Percentiles rank a stretch among this genome's conserved stretches.
phyloP scores from a whole-genome alignment of 371 early-diverging fungal species.

The Nematocida ausubeli region DNA sequence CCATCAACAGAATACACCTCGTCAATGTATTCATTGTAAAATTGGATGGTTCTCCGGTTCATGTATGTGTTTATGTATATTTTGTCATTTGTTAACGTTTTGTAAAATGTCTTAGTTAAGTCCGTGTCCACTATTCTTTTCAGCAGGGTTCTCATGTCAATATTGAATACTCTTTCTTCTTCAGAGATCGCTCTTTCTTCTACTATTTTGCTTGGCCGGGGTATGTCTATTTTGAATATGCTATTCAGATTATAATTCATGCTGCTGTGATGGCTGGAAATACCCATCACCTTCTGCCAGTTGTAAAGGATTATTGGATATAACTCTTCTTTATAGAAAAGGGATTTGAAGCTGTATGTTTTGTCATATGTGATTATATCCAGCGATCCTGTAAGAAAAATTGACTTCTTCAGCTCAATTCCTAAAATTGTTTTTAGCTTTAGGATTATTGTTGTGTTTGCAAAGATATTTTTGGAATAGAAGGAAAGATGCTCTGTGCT shows the following conservation, averaged over 20 bases:
- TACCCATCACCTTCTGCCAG: conserved; percentile 32
- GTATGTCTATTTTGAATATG: conserved; percentile 47
- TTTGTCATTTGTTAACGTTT: conserved; percentile 19
- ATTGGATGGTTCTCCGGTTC: conserved; percentile 53
- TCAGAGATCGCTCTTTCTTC: conserved; percentile 29
- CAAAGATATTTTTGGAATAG: conserved; percentile 47
- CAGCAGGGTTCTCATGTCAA: conserved; percentile 16
- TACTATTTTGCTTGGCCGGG: conserved; percentile 29
- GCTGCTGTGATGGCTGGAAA: not conserved
- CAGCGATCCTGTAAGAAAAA: conserved; percentile 48
- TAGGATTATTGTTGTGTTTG: conserved; percentile 27
- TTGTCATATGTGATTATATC: conserved; percentile 52
- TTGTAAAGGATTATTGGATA: conserved; percentile 21
- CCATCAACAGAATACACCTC: conserved; percentile 22
- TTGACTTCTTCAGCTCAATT: conserved; percentile 33
- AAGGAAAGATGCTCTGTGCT: conserved; percentile 51
- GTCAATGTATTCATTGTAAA: conserved; percentile 50
- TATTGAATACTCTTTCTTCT: conserved; percentile 29
- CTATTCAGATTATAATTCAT: not conserved
- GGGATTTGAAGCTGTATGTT: conserved; percentile 44
- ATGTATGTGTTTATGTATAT: conserved; percentile 37
- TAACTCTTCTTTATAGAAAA: conserved; percentile 43
- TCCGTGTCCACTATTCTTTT: conserved; percentile 1
- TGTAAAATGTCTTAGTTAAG: conserved; percentile 16
- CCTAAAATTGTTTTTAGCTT: conserved; percentile 21